Percentiles rank a stretch among this genome's conserved stretches.
Evolutionary conservation across 306 rosid species (phyloP).

Genomic region (Inga leiocalycina): DNA sequence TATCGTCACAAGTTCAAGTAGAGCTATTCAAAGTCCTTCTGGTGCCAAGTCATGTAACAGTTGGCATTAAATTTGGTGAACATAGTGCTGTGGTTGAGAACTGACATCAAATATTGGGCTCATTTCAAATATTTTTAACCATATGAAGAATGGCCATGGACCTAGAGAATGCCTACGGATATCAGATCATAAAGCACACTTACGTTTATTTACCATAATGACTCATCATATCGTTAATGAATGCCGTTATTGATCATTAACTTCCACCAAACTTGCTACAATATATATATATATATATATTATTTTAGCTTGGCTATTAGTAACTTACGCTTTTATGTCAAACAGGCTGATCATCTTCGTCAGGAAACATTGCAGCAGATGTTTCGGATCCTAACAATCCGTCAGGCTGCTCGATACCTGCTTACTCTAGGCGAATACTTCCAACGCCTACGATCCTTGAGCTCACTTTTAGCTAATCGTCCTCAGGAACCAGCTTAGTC

Average conservation of each 20-base stretch:
- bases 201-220: background rate
- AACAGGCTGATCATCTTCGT: conserved; percentile 92
- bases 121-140: background rate
- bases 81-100: background rate
- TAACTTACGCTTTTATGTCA: conserved; percentile 23
- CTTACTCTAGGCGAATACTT: conserved; percentile 88
- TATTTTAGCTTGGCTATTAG: background rate
- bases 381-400: conserved; percentile 69
- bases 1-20: background rate
- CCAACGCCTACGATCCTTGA: conserved; percentile 85
- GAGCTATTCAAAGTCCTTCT: background rate
- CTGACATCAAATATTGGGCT: background rate
- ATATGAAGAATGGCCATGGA: background rate
- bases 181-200: background rate
- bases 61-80: background rate
- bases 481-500: conserved; percentile 79
- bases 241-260: conserved; percentile 4
- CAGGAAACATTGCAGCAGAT: conserved; percentile 80
- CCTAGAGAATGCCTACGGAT: background rate
- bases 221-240: background rate
- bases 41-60: background rate
- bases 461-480: conserved; percentile 77
- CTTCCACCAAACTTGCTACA: background rate
- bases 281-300: background rate
- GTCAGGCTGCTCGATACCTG: conserved; percentile 84